Evolutionary conservation across 2,329 filamentous ascomycete species (phyloP).

Genomic region (Tolypocladium album): DNA sequence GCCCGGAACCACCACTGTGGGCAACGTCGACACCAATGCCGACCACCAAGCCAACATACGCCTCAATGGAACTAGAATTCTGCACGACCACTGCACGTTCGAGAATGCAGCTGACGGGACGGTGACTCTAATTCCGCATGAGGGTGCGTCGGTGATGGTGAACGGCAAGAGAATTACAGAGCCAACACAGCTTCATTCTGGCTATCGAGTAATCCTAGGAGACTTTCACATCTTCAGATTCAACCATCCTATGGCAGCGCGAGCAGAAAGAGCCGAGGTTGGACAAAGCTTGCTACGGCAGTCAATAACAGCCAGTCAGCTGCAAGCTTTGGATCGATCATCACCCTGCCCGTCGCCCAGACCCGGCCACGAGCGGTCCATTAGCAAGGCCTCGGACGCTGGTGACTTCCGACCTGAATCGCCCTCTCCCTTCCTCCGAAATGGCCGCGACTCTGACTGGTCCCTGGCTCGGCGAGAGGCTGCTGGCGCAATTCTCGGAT

Average conservation of each 20-base stretch:
- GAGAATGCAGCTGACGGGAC: conserved; percentile 80
- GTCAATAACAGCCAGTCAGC: conserved; percentile 55
- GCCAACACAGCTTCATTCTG: conserved; percentile 76
- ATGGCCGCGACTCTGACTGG: conserved; percentile 82
- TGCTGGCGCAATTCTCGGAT: conserved; percentile 78
- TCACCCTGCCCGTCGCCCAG: conserved; percentile 50
- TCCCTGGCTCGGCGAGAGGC: conserved; percentile 87
- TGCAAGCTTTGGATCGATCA: conserved; percentile 44
- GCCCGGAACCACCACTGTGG: conserved; percentile 85
- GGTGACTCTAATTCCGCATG: conserved; percentile 81
- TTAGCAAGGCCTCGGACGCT: conserved; percentile 72
- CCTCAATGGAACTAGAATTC: conserved; percentile 84
- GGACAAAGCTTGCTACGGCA: conserved; percentile 76
- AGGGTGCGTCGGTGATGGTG: conserved; percentile 96
- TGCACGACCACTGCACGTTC: conserved; percentile 87
- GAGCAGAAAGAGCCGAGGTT: conserved; percentile 77
- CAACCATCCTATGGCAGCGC: conserved; percentile 93
- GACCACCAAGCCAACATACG: conserved; percentile 74
- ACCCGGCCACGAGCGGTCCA: conserved; percentile 60
- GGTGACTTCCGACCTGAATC: conserved; percentile 73
- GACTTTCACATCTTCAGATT: conserved; percentile 99
- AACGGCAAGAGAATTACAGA: conserved; percentile 87
- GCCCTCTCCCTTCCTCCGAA: conserved; percentile 54
- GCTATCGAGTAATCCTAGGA: conserved; percentile 88
- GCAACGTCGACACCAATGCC: conserved; percentile 79